Conservation (phyloP, 2,329 filamentous ascomycete species). For the Ceratocystis variospora region DNA sequence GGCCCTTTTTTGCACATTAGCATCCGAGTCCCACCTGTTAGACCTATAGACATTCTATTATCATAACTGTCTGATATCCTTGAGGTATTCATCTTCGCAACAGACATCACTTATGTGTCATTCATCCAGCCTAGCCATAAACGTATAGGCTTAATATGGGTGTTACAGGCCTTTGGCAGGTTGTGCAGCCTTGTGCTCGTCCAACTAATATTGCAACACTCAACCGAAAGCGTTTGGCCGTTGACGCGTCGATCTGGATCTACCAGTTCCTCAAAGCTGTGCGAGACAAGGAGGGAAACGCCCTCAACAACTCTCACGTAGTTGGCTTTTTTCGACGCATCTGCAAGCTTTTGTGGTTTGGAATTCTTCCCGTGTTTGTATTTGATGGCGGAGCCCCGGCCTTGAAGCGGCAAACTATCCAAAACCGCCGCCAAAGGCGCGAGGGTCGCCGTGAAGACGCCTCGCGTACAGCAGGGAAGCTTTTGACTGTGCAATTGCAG, state of each 20-base stretch:
- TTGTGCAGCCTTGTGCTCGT: conserved; percentile 85
- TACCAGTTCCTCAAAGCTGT: conserved; percentile 99
- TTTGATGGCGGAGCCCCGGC: conserved; percentile 91
- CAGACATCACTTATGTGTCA: conserved; percentile 1
- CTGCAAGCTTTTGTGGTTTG: conserved; percentile 93
- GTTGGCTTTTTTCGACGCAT: conserved; percentile 97
- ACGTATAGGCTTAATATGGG: conserved; percentile 50
- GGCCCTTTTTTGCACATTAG: too few relatives aligned
- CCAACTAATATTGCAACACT: conserved; percentile 93
- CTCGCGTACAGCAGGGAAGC: conserved; percentile 73
- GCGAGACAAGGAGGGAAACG: conserved; percentile 95
- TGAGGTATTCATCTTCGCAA: not conserved
- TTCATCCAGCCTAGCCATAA: not conserved
- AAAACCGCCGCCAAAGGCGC: conserved; percentile 58
- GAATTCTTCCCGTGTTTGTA: conserved; percentile 92
- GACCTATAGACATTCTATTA: too few relatives aligned
- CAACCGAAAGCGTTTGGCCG: conserved; percentile 88
- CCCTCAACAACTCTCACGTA: conserved; percentile 85
- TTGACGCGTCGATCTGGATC: conserved; percentile 98
- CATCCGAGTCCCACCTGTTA: too few relatives aligned
- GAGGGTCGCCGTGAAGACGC: conserved; percentile 92
- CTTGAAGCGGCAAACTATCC: conserved; percentile 83
- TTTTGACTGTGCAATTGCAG: conserved; percentile 91
- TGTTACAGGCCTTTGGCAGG: conserved; percentile 95
- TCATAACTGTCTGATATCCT: not conserved